These are phyloP conservation scores for Stephania yunnanensis DNA, from an alignment of 164 flowering plant species.

Conservation along the genomic window DNA sequence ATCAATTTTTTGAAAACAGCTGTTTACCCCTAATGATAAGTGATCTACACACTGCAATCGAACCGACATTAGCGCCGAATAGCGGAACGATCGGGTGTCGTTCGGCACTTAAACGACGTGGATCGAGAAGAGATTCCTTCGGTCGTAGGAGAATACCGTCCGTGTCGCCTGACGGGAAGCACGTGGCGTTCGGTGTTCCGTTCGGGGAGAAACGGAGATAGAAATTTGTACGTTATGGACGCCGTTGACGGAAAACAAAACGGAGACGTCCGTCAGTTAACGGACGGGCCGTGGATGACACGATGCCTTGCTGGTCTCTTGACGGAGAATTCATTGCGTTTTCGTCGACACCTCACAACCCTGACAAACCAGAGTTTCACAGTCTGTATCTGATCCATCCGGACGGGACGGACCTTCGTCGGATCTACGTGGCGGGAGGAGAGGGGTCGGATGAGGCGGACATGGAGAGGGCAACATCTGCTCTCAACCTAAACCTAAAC, in stretches of 20 bases:
- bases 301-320: too few relatives aligned
- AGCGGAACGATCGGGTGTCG: slow-evolving; percentile 49
- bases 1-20: too few relatives aligned
- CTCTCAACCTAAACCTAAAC: too few relatives aligned
- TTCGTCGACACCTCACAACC: slow-evolving; percentile 70
- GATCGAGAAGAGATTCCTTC: slow-evolving; percentile 34
- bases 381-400: slow-evolving; percentile 25
- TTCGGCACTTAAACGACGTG: slow-evolving; percentile 33
- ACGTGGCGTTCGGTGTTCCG: slow-evolving; percentile 61
- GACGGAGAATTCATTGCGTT: slow-evolving; percentile 83
- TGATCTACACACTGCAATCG: slow-evolving; percentile 63
- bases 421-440: slow-evolving; percentile 46
- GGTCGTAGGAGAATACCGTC: slow-evolving; percentile 54
- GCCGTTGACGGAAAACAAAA: slow-evolving; percentile 62
- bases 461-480: slow-evolving; percentile 65
- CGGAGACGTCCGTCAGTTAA: slow-evolving; percentile 57
- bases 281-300: too few relatives aligned
- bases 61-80: slow-evolving; percentile 53
- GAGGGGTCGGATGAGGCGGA: slow-evolving; percentile 42
- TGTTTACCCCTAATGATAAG: too few relatives aligned
- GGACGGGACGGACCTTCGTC: slow-evolving; percentile 26
- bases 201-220: slow-evolving; percentile 74
- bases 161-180: slow-evolving; percentile 78
- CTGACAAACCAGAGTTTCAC: slow-evolving; percentile 28
- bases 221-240: slow-evolving; percentile 73